Conservation (phyloP, 176 grass and related monocot species). For the Sorghum bicolor region Sorghum_bicolor_NCBIv3 NC_012872.2:46619501-46620000, state of each 20-base stretch:
- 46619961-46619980: constrained; percentile 52
- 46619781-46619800: constrained; percentile 38
- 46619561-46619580: constrained; percentile 40
- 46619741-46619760: constrained; percentile 53
- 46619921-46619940: constrained; percentile 51
- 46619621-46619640: constrained; percentile 26
- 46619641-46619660: constrained; percentile 25
- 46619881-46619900: constrained; percentile 60
- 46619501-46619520: constrained; percentile 32
- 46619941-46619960: constrained; percentile 53
- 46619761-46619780: constrained; percentile 44
- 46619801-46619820: constrained; percentile 54
- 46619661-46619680: not conserved
- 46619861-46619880: constrained; percentile 48
- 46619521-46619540: constrained; percentile 53
- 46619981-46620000: constrained; percentile 52
- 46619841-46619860: constrained; percentile 66
- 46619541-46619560: constrained; percentile 41
- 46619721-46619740: constrained; percentile 59
- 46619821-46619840: constrained; percentile 59
- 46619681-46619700: not conserved
- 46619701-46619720: constrained; percentile 37
- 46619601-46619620: constrained; percentile 64
- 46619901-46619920: constrained; percentile 51
- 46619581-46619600: constrained; percentile 64